Percentiles rank a stretch among this genome's conserved stretches.
These are phyloP conservation scores for Akanthomyces dipterigenus DNA, from an alignment of 2,329 filamentous ascomycete species.

Conservation along the genomic window DNA sequence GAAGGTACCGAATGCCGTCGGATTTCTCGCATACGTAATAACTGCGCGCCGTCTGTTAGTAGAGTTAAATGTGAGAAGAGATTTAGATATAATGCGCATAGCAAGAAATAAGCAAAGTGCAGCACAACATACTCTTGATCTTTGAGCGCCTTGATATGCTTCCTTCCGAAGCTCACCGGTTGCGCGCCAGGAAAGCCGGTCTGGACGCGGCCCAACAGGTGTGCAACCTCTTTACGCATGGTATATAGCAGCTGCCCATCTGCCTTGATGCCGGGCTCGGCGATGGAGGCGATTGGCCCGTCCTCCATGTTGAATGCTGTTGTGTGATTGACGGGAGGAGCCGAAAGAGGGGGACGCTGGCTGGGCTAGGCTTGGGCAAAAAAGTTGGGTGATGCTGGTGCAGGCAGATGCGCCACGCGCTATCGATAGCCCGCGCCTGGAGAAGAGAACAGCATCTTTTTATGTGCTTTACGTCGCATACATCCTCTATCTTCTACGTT, in stretches of 20 bases:
- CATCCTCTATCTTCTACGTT: too few species aligned
- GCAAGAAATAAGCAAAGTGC: too few species aligned
- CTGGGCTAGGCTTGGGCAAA: neutral
- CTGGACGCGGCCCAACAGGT: conserved; percentile 64
- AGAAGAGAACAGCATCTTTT: too few species aligned
- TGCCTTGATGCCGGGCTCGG: conserved; percentile 59
- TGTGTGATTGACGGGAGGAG: neutral
- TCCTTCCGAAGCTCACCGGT: conserved; percentile 81
- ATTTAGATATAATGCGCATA: neutral
- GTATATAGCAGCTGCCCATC: conserved; percentile 50
- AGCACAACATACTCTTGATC: conserved; percentile 54
- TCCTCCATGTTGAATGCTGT: conserved; percentile 14
- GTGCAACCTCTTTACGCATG: conserved; percentile 67
- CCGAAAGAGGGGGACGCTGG: neutral
- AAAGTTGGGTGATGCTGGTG: too few species aligned
- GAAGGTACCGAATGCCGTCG: conserved; percentile 89
- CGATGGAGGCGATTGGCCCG: conserved; percentile 42
- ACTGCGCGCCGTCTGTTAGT: conserved; percentile 23
- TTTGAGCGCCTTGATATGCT: conserved; percentile 76
- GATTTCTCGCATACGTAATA: conserved; percentile 99
- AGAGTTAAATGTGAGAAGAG: neutral
- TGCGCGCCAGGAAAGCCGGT: conserved; percentile 81
- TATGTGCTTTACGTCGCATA: too few species aligned
- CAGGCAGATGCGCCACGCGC: neutral
- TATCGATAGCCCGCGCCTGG: too few species aligned